Percentiles rank a stretch among this genome's conserved stretches.
These are phyloP conservation scores for Ramalina peruviana DNA, from an alignment of 495 filamentous ascomycete genomes.

Conservation along the genomic window DNA sequence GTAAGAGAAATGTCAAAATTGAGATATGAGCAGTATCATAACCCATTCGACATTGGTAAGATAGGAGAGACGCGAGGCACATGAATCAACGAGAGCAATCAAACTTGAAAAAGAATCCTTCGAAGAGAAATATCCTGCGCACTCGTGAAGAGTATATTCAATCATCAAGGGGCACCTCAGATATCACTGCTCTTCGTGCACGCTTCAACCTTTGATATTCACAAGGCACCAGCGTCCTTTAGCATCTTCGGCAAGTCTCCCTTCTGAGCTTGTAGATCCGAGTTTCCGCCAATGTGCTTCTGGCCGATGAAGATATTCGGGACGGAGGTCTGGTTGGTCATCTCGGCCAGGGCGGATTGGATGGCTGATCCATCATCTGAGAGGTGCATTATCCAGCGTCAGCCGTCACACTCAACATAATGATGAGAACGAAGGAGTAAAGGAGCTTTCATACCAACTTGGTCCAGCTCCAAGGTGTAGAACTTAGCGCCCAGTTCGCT, in stretches of 20 bases:
- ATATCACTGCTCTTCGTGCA: too few relatives aligned
- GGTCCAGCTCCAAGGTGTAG: constrained; percentile 67
- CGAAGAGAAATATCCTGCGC: too few relatives aligned
- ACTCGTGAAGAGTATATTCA: too few relatives aligned
- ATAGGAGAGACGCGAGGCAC: too few relatives aligned
- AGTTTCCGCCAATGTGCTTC: constrained; percentile 93
- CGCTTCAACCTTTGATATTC: not conserved
- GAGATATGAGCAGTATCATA: too few relatives aligned
- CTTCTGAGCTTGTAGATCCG: constrained; percentile 66
- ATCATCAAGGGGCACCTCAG: too few relatives aligned
- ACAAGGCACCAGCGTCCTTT: constrained; percentile 46
- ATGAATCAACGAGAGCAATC: too few relatives aligned
- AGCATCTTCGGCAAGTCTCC: constrained; percentile 41
- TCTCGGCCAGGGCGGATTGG: constrained; percentile 68
- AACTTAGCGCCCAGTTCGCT: constrained; percentile 56
- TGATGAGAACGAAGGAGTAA: not conserved
- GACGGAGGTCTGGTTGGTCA: constrained; percentile 73
- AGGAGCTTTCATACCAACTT: constrained; percentile 43
- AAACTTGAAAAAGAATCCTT: too few relatives aligned
- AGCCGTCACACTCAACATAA: too few relatives aligned
- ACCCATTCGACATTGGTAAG: too few relatives aligned
- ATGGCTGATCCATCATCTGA: constrained; percentile 67
- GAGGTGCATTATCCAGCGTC: too few relatives aligned
- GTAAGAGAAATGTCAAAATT: too few relatives aligned
- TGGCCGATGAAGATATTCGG: constrained; percentile 89